Conservation (phyloP, 169 alveolate species). For the Eimeria zaria region DNA sequence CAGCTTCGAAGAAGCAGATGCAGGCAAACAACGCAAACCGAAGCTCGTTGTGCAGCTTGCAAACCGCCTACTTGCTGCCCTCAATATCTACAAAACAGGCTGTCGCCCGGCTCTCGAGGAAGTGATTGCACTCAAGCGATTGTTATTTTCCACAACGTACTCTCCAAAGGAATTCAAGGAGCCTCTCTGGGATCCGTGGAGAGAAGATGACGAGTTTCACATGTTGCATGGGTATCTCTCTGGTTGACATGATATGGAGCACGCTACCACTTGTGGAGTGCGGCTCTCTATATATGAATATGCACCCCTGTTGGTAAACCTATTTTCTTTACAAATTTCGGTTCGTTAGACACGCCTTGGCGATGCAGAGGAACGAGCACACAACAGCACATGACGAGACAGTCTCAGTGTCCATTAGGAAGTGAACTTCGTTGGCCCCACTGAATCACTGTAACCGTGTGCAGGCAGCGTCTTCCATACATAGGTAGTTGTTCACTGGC, state of each 20-base stretch:
- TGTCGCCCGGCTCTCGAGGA: not conserved
- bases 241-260: not conserved
- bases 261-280: not conserved
- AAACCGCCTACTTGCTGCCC: slow-evolving; percentile 5
- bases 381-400: not conserved
- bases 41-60: not conserved
- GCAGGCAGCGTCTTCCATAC: not conserved
- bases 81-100: not conserved
- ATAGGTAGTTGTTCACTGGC: not conserved
- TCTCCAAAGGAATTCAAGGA: not conserved
- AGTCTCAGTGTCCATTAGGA: not conserved
- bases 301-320: not conserved
- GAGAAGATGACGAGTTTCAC: not conserved
- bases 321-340: not conserved
- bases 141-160: not conserved
- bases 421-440: not conserved
- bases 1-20: not conserved
- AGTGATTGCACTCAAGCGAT: not conserved
- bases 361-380: not conserved
- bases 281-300: not conserved
- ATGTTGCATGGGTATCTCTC: not conserved
- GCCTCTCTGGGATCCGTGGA: not conserved
- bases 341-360: not conserved
- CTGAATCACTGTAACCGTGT: not conserved
- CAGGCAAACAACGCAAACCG: no score